These are phyloP conservation scores for Cucurbita argyrosperma DNA, from an alignment of 306 rosid species.

Conservation along the genomic window DNA sequence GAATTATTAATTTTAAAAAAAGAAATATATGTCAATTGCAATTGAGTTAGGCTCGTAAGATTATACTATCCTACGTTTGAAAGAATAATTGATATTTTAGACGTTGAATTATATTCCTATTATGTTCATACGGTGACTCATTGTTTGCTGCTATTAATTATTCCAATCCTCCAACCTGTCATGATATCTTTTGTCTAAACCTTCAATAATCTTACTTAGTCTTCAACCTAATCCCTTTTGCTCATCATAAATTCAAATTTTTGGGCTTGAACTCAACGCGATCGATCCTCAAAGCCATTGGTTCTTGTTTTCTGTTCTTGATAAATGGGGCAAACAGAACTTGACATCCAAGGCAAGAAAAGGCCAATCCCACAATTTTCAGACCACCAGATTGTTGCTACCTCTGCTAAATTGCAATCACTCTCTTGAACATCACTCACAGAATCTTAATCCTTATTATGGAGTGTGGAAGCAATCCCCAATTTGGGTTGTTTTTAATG, in stretches of 20 bases:
- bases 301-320: background rate
- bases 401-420: background rate
- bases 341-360: background rate
- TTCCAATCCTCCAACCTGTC: background rate
- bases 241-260: background rate
- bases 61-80: too few relatives aligned
- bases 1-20: too few relatives aligned
- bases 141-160: background rate
- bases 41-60: too few relatives aligned
- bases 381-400: too few relatives aligned
- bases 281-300: background rate
- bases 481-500: background rate
- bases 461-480: background rate
- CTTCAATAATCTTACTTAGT: too few relatives aligned
- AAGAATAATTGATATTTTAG: too few relatives aligned
- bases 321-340: background rate
- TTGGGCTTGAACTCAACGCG: background rate
- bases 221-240: background rate
- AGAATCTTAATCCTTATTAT: background rate
- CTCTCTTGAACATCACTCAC: background rate
- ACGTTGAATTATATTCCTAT: too few relatives aligned
- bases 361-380: too few relatives aligned
- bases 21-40: too few relatives aligned
- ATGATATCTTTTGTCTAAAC: background rate
- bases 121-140: too few relatives aligned